Base-by-base conservation (phyloP, 805 yeast genomes). In the Pichia scutulata region DNA sequence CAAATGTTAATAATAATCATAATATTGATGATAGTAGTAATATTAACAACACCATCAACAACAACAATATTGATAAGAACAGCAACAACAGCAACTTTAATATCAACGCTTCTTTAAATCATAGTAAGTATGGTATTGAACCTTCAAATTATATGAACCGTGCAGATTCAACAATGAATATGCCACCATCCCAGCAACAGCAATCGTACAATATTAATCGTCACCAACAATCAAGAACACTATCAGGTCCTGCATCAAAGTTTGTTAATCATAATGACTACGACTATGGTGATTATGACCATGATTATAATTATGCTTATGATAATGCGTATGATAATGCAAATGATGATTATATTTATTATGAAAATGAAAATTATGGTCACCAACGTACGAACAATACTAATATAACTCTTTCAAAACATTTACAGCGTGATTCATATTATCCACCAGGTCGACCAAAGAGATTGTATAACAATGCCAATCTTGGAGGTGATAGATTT, bases 21-120 rank as follows among this genome's bases (percentile, higher is more conserved):
- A 37, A 21, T n/a, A 3, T 14, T 30, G n/a, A 3, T 30, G n/a
- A 9, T 25, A 25, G 68, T 73, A 74, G 64, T 70, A 70, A 62
- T 76, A 61, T 52, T 39, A 46, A 46, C 45, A 33, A 39, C 44
- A 37, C 7, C 9, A 14, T 41, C 19, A 24, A 25, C 10, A 30
- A 26, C 22, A n/a, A 41, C 39, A 7, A 6, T 25, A 25, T 25
- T 25, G 26, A 9, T 25, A 25, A 68, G 73, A 74, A 64, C 70
- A 70, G 62, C 76, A 61, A 52, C 33, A 46, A 46, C 45, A 33
- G 39, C 44, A 37, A 10, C 9, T 14, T 41, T 22, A 25, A 26
- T 8, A 36, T 22, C 24, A 18, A 43, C 33, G 18, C 36, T n/a
- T 51, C 56, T 3, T 39, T 49, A 6, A 37, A 54, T 33, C 57